These are phyloP conservation scores for Coniferiporia weirii DNA, from an alignment of 1,284 basidiomycete genomes.

Conservation along the genomic window DNA sequence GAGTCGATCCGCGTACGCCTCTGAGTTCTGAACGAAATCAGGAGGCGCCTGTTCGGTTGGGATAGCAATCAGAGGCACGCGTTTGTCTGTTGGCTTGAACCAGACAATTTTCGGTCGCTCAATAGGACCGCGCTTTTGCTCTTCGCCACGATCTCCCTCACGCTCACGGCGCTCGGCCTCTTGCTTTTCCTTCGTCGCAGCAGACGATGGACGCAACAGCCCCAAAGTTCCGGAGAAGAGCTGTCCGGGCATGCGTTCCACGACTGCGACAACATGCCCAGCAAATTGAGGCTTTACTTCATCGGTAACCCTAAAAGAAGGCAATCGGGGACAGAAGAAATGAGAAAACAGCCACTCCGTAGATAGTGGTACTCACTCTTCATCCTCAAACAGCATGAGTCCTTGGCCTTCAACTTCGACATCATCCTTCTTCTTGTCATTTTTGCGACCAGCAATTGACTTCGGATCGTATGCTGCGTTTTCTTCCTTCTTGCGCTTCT, in stretches of 20 bases:
- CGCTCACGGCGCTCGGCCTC: conserved; percentile 96
- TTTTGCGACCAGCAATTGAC: conserved; percentile 73
- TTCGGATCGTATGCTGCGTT: conserved; percentile 87
- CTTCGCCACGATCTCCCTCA: conserved; percentile 85
- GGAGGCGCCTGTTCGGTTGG: conserved; percentile 98
- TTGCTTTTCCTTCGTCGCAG: conserved; percentile 99
- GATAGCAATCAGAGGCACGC: conserved; percentile 97
- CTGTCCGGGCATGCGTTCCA: conserved; percentile 98
- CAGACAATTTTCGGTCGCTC: conserved; percentile 99
- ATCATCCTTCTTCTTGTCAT: conserved; percentile 99
- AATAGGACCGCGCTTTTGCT: conserved; percentile 67
- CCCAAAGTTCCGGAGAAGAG: conserved; percentile 97
- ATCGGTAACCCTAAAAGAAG: conserved; percentile 74
- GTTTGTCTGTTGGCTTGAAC: conserved; percentile 99
- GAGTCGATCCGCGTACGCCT: conserved; percentile 83
- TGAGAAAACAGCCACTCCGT: conserved; percentile 9
- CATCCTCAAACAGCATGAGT: conserved; percentile 93
- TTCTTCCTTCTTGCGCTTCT: conserved; percentile 99
- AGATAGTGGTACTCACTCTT: conserved; percentile 58
- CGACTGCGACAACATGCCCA: conserved; percentile 97
- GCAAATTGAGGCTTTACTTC: conserved; percentile 94
- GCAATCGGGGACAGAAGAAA: no score
- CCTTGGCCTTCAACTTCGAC: conserved; percentile 99
- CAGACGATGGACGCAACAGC: conserved; percentile 91
- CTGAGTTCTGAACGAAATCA: conserved; percentile 94